Evolutionary conservation across 2,329 filamentous ascomycete genomes (phyloP).

Genomic region (Pyricularia pennisetigena): DNA sequence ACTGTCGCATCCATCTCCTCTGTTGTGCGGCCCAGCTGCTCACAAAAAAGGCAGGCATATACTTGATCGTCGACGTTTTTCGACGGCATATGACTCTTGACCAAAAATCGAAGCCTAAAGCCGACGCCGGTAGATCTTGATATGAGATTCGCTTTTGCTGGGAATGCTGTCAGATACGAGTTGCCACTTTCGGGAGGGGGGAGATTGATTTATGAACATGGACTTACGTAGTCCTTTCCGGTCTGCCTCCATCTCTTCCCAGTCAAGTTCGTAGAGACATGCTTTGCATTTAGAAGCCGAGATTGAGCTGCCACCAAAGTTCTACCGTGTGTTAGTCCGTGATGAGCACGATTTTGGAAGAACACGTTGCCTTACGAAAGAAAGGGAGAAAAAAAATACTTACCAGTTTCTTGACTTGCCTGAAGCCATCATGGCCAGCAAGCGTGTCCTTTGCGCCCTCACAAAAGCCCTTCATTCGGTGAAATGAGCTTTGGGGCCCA

Average conservation of each 20-base stretch:
- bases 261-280: constrained; percentile 45
- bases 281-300: constrained; percentile 40
- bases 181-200: constrained; percentile 35
- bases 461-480: constrained; percentile 44
- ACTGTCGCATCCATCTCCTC: constrained; percentile 47
- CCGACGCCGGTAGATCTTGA: constrained; percentile 29
- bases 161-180: background rate
- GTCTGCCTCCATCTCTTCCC: constrained; percentile 40
- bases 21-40: constrained; percentile 35
- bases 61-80: constrained; percentile 40
- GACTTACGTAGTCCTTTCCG: constrained; percentile 26
- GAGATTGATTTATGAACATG: background rate
- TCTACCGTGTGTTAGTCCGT: constrained; percentile 7
- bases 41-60: constrained; percentile 46
- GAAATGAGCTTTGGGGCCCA: constrained; percentile 36
- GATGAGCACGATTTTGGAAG: background rate
- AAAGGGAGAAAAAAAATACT: no score
- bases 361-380: background rate
- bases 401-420: constrained; percentile 39
- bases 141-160: constrained; percentile 15
- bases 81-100: constrained; percentile 43
- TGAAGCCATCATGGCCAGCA: constrained; percentile 37
- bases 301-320: constrained; percentile 21
- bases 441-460: constrained; percentile 40
- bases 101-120: constrained; percentile 44